A percentile compares a stretch with the other conserved stretches of the same genome.
Conservation (phyloP, 1,284 basidiomycete genomes). For the Puccinia coronata region DNA sequence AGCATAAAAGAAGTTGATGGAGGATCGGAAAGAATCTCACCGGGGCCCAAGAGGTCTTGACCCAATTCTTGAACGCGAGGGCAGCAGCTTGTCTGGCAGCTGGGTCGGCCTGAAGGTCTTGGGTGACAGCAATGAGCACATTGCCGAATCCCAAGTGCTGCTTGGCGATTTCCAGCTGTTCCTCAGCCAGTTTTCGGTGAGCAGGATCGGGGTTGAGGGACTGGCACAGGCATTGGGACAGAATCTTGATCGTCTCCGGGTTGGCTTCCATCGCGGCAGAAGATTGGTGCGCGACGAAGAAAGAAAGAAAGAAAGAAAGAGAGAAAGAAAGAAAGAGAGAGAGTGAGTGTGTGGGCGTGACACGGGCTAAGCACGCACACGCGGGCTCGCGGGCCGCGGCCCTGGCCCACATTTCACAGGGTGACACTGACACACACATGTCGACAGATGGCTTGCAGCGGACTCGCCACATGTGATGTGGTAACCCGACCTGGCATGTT, state of each 20-base stretch:
- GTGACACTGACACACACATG: no score
- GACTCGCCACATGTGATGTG: no score
- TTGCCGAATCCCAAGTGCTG: conserved; percentile 24
- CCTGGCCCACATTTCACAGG: no score
- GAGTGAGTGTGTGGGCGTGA: no score
- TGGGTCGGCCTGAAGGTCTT: conserved; percentile 7
- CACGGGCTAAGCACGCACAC: no score
- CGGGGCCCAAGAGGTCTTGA: conserved; percentile 41
- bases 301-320: no score
- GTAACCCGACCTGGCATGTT: no score
- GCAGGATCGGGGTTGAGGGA: conserved; percentile 40
- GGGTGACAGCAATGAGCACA: conserved; percentile 35
- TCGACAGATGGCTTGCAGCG: no score
- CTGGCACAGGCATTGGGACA: conserved; percentile 41
- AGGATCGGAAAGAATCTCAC: not conserved
- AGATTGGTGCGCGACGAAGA: not conserved
- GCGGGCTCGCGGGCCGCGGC: no score
- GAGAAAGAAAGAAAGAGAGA: no score
- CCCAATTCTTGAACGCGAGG: conserved; percentile 46
- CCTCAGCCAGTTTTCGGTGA: conserved; percentile 41
- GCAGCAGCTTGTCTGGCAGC: conserved; percentile 46
- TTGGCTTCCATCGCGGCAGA: not conserved
- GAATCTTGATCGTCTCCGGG: conserved; percentile 22
- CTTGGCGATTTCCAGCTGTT: conserved; percentile 31
- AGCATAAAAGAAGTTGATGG: not conserved